These are phyloP conservation scores for Trichoderma koningii DNA, from an alignment of 2,329 filamentous ascomycete genomes.

Conservation along the genomic window DNA sequence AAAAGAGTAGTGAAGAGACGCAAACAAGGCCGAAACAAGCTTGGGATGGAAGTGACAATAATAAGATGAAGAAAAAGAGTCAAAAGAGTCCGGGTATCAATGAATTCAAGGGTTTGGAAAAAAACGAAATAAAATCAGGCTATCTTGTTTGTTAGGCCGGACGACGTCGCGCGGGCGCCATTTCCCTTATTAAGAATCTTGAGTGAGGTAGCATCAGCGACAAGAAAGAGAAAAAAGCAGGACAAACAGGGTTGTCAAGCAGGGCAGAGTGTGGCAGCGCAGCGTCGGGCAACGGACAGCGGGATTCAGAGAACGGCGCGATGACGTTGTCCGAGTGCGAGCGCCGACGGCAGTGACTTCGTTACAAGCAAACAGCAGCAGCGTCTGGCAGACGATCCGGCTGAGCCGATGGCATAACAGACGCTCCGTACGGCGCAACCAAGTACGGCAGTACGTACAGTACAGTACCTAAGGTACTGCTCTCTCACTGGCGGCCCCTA, in stretches of 20 bases:
- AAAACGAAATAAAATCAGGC: not conserved
- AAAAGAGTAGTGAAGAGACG: too few relatives aligned
- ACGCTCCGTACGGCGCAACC: constrained; percentile 15
- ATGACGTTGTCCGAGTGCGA: constrained; percentile 20
- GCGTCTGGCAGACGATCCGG: not conserved
- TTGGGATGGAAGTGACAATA: not conserved
- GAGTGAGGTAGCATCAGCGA: too few relatives aligned
- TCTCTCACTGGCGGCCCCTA: too few relatives aligned
- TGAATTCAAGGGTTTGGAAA: too few relatives aligned
- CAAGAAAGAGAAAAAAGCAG: not conserved
- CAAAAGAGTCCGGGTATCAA: too few relatives aligned
- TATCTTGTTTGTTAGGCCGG: constrained; percentile 1
- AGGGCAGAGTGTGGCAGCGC: not conserved
- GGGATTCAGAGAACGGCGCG: not conserved
- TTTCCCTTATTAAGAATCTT: not conserved
- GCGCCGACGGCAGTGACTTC: not conserved
- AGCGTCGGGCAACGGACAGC: constrained; percentile 2
- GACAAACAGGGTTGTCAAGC: not conserved
- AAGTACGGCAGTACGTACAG: not conserved
- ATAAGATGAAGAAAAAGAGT: not conserved
- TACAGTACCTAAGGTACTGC: too few relatives aligned
- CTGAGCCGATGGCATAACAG: constrained; percentile 18
- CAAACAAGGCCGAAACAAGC: not conserved
- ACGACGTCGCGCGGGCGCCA: constrained; percentile 1
- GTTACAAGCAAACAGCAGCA: not conserved